A percentile compares a stretch with the other conserved stretches of the same genome.
Evolutionary conservation across 257 asterid species (phyloP).

Genomic region (Solanum tarapatanum): DNA sequence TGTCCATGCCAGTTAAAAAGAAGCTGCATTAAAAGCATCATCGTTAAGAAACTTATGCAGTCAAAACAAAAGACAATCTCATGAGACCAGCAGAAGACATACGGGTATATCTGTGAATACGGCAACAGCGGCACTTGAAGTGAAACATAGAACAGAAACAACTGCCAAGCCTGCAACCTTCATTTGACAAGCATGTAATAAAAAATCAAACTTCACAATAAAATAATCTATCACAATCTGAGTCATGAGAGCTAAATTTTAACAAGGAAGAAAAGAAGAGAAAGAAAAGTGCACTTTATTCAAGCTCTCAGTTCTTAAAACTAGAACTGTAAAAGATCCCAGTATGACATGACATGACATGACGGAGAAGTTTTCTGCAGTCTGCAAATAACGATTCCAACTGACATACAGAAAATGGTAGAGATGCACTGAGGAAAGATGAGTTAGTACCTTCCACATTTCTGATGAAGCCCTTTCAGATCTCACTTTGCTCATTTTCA

Average conservation of each 20-base stretch:
- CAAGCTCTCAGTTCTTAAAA: not conserved
- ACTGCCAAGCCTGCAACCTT: conserved; percentile 89
- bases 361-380: not conserved
- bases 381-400: not conserved
- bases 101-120: conserved; percentile 69
- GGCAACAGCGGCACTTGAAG: conserved; percentile 65
- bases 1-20: conserved; percentile 58
- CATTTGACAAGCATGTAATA: not conserved
- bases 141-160: conserved; percentile 77
- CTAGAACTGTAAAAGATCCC: not conserved
- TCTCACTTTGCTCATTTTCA: conserved; percentile 93
- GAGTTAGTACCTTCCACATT: conserved; percentile 64
- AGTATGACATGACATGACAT: not conserved
- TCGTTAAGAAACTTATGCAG: not conserved
- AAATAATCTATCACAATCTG: not conserved
- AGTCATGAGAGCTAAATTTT: not conserved
- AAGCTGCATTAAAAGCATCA: conserved; percentile 40
- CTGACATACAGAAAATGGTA: not conserved
- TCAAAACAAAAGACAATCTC: not conserved
- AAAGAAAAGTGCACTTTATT: not conserved
- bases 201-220: not conserved
- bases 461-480: conserved; percentile 79
- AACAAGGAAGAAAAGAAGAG: not conserved
- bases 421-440: not conserved
- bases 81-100: conserved; percentile 18